Conservation (phyloP, 2,329 filamentous ascomycete genomes). For the Ceratocystis alfenasii region DNA sequence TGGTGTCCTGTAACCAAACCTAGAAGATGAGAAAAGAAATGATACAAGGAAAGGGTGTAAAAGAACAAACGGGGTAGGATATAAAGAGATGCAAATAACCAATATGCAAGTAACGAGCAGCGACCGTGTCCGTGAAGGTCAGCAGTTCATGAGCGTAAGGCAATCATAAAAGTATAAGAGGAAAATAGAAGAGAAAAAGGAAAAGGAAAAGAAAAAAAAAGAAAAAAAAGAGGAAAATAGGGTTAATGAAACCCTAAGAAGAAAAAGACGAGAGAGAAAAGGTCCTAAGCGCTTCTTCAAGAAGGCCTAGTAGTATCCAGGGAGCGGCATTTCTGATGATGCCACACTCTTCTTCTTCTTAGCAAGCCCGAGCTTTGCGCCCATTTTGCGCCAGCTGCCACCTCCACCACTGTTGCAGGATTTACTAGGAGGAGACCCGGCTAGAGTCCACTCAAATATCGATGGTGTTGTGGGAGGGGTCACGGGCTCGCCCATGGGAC, state of each 20-base stretch:
- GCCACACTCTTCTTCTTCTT: conserved; percentile 19
- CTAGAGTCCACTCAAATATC: conserved; percentile 44
- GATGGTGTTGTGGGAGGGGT: conserved; percentile 66
- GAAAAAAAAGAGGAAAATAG: background rate
- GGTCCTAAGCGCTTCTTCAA: background rate
- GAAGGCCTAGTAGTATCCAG: background rate
- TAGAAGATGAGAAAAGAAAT: conserved; percentile 5
- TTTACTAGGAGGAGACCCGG: conserved; percentile 41
- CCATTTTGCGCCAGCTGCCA: conserved; percentile 54
- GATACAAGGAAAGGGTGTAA: conserved; percentile 1
- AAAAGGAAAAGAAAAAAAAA: conserved; percentile 5
- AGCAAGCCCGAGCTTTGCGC: conserved; percentile 45
- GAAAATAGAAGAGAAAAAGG: background rate
- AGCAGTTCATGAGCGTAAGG: conserved; percentile 12
- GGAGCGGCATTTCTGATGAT: conserved; percentile 4
- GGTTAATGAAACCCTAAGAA: background rate
- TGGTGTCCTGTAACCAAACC: conserved; percentile 13
- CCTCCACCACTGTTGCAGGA: conserved; percentile 45
- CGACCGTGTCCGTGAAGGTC: conserved; percentile 5
- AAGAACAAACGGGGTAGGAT: conserved; percentile 11
- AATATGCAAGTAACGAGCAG: conserved; percentile 7
- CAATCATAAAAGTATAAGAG: conserved; percentile 3
- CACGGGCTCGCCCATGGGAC: conserved; percentile 45
- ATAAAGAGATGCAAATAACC: conserved; percentile 13
- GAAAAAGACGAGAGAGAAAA: background rate